A percentile compares a stretch with the other conserved stretches of the same genome.
Conservation (phyloP, 768 basidiomycete genomes). For the Lactifluus piperatus region DNA sequence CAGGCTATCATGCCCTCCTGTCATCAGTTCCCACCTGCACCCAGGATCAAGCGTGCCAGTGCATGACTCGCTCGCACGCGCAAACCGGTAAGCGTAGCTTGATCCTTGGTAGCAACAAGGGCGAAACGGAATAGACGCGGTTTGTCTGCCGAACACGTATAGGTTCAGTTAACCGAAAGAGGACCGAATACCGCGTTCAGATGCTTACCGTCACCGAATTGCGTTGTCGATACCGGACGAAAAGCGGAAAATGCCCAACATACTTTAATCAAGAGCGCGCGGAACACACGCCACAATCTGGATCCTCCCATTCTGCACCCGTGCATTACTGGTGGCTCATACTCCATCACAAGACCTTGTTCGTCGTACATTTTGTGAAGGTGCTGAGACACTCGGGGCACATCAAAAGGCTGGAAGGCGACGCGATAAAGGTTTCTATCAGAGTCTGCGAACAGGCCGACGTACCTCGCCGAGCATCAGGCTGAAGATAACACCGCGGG, state of each 20-base stretch:
- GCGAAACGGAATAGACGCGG: neutral
- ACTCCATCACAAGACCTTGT: neutral
- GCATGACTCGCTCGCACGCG: neutral
- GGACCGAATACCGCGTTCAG: neutral
- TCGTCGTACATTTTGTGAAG: neutral
- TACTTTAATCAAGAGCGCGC: neutral
- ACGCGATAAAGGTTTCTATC: neutral
- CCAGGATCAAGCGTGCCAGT: neutral
- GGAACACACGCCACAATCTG: neutral
- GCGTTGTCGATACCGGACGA: neutral
- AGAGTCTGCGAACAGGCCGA: neutral
- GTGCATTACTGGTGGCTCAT: neutral
- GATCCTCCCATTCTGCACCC: neutral
- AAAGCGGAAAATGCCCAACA: neutral
- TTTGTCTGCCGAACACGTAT: neutral
- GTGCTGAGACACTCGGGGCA: neutral
- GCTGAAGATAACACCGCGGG: neutral
- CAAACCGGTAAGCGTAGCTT: neutral
- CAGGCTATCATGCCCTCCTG: neutral
- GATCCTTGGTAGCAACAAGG: too few relatives aligned
- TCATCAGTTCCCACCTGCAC: neutral
- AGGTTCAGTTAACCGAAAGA: neutral
- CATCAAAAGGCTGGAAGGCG: neutral
- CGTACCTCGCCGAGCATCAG: constrained; percentile 6
- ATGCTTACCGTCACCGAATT: neutral